Conservation (phyloP, 2,329 filamentous ascomycete species). For the Penicillium sp. region DNA sequence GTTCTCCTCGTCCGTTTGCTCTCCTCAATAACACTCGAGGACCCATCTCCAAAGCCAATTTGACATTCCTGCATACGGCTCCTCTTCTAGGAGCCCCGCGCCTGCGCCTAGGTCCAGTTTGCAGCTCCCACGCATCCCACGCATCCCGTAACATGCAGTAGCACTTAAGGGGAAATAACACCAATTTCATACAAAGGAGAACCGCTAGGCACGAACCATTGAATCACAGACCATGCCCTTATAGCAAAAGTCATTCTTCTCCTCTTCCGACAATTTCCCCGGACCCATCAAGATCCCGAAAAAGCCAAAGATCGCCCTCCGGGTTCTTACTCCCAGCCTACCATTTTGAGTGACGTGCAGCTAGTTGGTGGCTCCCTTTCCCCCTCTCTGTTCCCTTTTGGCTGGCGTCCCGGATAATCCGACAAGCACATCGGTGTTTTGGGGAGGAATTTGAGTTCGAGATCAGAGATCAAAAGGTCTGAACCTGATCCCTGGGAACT, state of each 20-base stretch:
- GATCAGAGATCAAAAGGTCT: constrained; percentile 17
- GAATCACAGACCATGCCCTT: not conserved
- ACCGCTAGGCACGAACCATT: constrained; percentile 25
- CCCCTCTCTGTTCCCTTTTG: not conserved
- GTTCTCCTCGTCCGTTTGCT: not conserved
- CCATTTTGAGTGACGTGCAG: constrained; percentile 27
- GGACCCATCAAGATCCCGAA: constrained; percentile 14
- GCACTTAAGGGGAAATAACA: constrained; percentile 14
- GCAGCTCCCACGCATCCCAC: constrained; percentile 23
- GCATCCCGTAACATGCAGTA: constrained; percentile 14
- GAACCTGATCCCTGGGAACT: constrained; percentile 12
- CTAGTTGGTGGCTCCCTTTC: not conserved
- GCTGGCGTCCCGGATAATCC: constrained; percentile 17
- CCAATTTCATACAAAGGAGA: not conserved
- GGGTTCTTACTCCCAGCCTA: constrained; percentile 16
- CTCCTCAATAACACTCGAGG: not conserved
- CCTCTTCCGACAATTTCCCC: constrained; percentile 22
- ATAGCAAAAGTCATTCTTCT: constrained; percentile 10
- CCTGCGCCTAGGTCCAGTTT: constrained; percentile 25
- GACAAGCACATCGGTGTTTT: constrained; percentile 11
- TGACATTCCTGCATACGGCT: constrained; percentile 18
- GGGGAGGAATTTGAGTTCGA: constrained; percentile 16
- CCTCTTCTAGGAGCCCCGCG: constrained; percentile 13
- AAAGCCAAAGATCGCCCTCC: constrained; percentile 17
- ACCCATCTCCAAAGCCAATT: constrained; percentile 6